phyloP scores from a whole-genome alignment of 2,329 filamentous ascomycete species.

The Penicillium sp. region DNA sequence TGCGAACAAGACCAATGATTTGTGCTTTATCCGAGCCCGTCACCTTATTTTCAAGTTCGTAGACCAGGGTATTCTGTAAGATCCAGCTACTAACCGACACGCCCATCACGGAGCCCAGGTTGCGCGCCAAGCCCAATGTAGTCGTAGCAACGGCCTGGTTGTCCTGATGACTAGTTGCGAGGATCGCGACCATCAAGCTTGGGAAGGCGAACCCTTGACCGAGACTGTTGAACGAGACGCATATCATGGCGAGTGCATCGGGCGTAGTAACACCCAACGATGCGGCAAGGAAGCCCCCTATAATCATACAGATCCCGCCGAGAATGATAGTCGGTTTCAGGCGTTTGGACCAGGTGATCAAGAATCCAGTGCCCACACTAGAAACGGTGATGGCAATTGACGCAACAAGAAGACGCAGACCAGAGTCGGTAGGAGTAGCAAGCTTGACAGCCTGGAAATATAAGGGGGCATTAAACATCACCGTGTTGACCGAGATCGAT shows the following conservation, averaged over 20 bases:
- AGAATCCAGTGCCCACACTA: conserved; percentile 62
- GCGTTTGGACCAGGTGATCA: conserved; percentile 61
- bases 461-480: conserved; percentile 71
- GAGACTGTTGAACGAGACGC: conserved; percentile 58
- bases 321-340: conserved; percentile 61
- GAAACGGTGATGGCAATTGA: conserved; percentile 57
- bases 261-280: conserved; percentile 56
- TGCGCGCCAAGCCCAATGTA: conserved; percentile 71
- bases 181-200: conserved; percentile 63
- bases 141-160: conserved; percentile 70
- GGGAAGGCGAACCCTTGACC: conserved; percentile 68
- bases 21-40: conserved; percentile 59
- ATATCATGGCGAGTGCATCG: conserved; percentile 56
- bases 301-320: conserved; percentile 52
- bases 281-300: conserved; percentile 55
- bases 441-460: conserved; percentile 77
- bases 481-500: conserved; percentile 53
- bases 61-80: conserved; percentile 68
- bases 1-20: conserved; percentile 52
- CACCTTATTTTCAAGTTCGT: conserved; percentile 62
- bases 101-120: conserved; percentile 72
- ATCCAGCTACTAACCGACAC: conserved; percentile 70
- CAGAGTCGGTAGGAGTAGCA: conserved; percentile 68
- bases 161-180: conserved; percentile 59
- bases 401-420: conserved; percentile 69